Percentiles rank a stretch among this genome's conserved stretches.
Evolutionary conservation across 1,284 basidiomycete species (phyloP).

Genomic region (Leccinum ponderosum): DNA sequence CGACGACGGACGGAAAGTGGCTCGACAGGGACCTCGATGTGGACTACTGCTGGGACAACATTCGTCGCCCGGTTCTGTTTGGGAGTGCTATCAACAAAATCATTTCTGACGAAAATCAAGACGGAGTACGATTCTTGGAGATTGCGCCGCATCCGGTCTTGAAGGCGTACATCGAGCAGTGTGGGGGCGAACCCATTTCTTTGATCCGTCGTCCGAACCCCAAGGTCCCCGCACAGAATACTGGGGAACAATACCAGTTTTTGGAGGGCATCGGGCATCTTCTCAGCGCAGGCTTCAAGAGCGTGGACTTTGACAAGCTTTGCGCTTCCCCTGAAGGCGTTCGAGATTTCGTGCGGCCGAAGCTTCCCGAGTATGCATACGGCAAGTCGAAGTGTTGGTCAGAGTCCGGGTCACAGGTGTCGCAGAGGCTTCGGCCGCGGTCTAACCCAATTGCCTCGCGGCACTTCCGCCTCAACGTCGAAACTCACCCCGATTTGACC

Average conservation of each 20-base stretch:
- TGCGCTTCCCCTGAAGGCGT: conserved; percentile 8
- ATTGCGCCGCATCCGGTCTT: conserved; percentile 34
- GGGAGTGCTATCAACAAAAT: conserved; percentile 34
- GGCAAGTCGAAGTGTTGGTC: no score
- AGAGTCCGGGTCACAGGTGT: no score
- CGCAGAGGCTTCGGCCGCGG: conserved; percentile 9
- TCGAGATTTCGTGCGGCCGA: no score
- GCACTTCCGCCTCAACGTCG: conserved; percentile 29
- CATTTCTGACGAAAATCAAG: conserved; percentile 27
- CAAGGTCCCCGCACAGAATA: conserved; percentile 30
- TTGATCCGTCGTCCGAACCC: conserved; percentile 31
- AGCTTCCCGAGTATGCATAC: background rate
- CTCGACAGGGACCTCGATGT: conserved; percentile 31
- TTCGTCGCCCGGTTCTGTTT: conserved; percentile 34
- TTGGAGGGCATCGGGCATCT: conserved; percentile 31
- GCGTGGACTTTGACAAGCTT: conserved; percentile 24
- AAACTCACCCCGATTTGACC: conserved; percentile 28
- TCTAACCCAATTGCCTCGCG: conserved; percentile 23
- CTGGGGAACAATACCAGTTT: conserved; percentile 32
- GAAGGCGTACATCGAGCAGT: conserved; percentile 33
- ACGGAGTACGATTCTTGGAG: conserved; percentile 29
- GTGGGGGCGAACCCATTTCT: conserved; percentile 31
- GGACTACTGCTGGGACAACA: conserved; percentile 35
- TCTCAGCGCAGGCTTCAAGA: conserved; percentile 27
- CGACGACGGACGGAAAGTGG: conserved; percentile 33